A percentile compares a stretch with the other conserved stretches of the same genome.
Conservation (phyloP, 164 flowering plant genomes). For the Chimonanthus salicifolius region DNA sequence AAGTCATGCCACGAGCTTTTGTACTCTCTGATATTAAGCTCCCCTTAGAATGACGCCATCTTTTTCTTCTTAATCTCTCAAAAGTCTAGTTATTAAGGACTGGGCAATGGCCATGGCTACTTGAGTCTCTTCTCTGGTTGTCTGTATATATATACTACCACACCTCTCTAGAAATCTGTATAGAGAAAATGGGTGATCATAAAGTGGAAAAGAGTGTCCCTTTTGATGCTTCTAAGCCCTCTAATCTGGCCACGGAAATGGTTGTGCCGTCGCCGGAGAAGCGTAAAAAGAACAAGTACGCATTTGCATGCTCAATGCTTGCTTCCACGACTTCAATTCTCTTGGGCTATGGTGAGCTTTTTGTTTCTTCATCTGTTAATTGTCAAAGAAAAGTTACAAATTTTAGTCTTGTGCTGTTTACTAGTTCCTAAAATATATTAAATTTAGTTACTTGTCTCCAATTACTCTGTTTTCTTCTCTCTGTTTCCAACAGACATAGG, state of each 20-base stretch:
- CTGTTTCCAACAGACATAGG: neutral
- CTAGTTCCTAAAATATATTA: neutral
- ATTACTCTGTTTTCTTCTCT: neutral
- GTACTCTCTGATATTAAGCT: neutral
- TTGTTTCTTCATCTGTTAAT: neutral
- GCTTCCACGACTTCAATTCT: conserved; percentile 33
- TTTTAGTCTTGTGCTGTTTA: neutral
- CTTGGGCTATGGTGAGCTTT: conserved; percentile 26
- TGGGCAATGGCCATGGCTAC: neutral
- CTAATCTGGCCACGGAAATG: neutral
- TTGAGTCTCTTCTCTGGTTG: no score
- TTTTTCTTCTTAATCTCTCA: neutral
- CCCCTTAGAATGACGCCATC: neutral
- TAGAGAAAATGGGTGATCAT: neutral
- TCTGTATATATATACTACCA: no score
- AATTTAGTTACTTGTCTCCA: neutral
- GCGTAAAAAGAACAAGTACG: conserved; percentile 16
- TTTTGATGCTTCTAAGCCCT: neutral
- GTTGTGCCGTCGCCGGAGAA: conserved; percentile 4
- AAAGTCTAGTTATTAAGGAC: neutral
- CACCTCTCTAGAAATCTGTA: no score
- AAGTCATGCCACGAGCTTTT: no score
- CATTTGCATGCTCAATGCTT: conserved; percentile 14
- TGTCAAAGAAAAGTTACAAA: neutral
- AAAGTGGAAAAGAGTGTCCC: neutral